phyloP scores from a whole-genome alignment of 805 yeast species.

The Lipomyces orientalis region DNA sequence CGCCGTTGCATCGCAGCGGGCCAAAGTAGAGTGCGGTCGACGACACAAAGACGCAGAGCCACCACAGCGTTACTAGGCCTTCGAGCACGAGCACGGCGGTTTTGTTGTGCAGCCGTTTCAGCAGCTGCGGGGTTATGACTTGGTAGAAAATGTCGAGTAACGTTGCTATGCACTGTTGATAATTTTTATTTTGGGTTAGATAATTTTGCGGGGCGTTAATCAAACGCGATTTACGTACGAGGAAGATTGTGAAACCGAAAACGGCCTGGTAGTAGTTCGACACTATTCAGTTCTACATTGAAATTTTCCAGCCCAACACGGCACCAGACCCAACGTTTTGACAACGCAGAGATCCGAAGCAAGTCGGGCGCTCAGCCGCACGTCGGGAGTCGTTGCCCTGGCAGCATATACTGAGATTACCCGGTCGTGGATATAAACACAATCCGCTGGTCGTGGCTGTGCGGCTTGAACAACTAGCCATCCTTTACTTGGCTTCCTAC shows the following conservation, averaged over 20 bases:
- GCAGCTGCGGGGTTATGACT: slow-evolving; percentile 11
- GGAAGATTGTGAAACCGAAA: slow-evolving; percentile 26
- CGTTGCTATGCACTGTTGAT: slow-evolving; percentile 13
- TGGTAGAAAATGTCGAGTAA: slow-evolving; percentile 22
- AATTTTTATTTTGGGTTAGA: background rate
- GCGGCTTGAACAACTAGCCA: too few species aligned
- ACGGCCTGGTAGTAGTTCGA: slow-evolving; percentile 21
- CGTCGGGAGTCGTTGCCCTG: slow-evolving; percentile 1
- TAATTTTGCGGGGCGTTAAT: too few species aligned
- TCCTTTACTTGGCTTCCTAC: background rate
- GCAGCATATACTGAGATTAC: background rate
- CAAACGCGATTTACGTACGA: slow-evolving; percentile 12
- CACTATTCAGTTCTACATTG: too few species aligned
- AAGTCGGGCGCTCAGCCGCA: too few species aligned
- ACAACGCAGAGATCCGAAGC: too few species aligned
- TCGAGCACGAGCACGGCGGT: slow-evolving; percentile 19
- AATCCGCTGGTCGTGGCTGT: background rate
- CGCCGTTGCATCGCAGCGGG: slow-evolving; percentile 12
- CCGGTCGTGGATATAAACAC: background rate
- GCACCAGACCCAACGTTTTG: too few species aligned
- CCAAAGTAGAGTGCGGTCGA: slow-evolving; percentile 15
- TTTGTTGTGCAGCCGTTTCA: slow-evolving; percentile 13
- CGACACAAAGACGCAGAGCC: slow-evolving; percentile 26
- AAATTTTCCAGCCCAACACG: too few species aligned
- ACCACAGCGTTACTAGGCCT: slow-evolving; percentile 9